Base-by-base conservation (phyloP, 805 yeast genomes). In the Priceomyces carsonii region DNA sequence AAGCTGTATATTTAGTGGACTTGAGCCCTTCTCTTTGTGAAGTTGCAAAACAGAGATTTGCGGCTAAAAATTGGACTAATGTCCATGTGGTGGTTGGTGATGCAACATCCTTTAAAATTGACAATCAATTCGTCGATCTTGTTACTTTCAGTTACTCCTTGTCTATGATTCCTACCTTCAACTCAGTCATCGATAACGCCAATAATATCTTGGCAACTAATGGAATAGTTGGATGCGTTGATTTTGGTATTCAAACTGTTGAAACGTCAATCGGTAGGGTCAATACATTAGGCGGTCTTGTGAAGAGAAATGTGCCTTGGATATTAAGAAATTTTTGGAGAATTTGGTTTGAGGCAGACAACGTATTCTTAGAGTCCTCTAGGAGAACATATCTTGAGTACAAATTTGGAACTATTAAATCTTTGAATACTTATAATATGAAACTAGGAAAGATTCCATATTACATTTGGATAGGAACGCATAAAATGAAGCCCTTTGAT, bases 361-460 rank as follows among this genome's bases (percentile, higher is more conserved):
- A 81, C 38, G 95, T 85, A 3, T 82, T 78, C 50, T 71, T 85
- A 46, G 95, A 85, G 53, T 79, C 89, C 20, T 75, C 88, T 6
- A 77, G 95, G 64, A 77, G 95, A 63, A 88, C 82, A 51, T 85
- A 85, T 61, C 71, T 86, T 50, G 95, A 85, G 59, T 84, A 86
- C 61, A 75, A 77, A 50, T 85, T 85, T 51, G 95, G 95, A 20
- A 86, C 95, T 14, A 62, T 86, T 52, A 85, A 86, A 61, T 77
- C 88, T 3, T 58, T 83, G 47, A 85, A 86, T 55, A 60, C 77
- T 39, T 75, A 76, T 65, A 86, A 85, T 66, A 71, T 63, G 41
- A 58, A 63, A 5, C 66, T 86, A 35, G 95, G 95, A 12, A 73
- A 73, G 21, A 85, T 85, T 42, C 95, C 95, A 4, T 86, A 84